Evolutionary conservation across 345 rosid genomes (phyloP).

Genomic region (Sonneratia caseolaris): DNA sequence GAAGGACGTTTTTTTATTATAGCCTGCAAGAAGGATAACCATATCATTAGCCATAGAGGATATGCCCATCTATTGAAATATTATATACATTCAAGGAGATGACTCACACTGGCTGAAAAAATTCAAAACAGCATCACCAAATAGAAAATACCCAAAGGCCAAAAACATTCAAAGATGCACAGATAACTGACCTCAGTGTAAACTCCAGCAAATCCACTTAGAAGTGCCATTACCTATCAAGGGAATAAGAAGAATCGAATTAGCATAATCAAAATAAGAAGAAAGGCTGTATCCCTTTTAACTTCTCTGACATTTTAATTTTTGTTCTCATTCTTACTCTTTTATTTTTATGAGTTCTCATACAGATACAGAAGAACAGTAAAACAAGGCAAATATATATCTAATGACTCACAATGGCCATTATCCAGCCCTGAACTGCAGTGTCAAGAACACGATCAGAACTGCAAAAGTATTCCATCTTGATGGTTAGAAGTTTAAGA

Average conservation of each 20-base stretch:
- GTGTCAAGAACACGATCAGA: conserved; percentile 94
- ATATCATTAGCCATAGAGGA: conserved; percentile 1
- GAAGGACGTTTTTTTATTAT: conserved; percentile 88
- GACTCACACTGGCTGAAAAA: background rate
- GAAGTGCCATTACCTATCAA: conserved; percentile 83
- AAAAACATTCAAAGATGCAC: conserved; percentile 1
- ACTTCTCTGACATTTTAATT: conserved; percentile 1
- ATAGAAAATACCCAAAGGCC: background rate
- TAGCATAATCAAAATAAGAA: conserved; percentile 4
- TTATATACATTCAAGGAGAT: conserved; percentile 1
- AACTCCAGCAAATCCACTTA: conserved; percentile 96
- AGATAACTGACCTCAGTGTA: conserved; percentile 65
- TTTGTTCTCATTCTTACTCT: background rate
- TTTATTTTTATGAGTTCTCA: background rate
- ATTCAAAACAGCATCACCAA: background rate
- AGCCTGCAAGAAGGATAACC: conserved; percentile 51
- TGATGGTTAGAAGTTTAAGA: background rate
- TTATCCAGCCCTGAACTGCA: conserved; percentile 80
- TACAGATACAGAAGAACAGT: background rate
- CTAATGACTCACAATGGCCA: conserved; percentile 77
- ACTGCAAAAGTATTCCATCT: conserved; percentile 33
- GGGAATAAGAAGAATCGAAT: background rate
- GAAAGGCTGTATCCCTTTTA: conserved; percentile 4
- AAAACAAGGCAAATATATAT: conserved; percentile 2
- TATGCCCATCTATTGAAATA: background rate